Percentiles rank a stretch among this genome's conserved stretches.
These are phyloP conservation scores for Achaetomiella virescens DNA, from an alignment of 495 filamentous ascomycete genomes.

Conservation along the genomic window DNA sequence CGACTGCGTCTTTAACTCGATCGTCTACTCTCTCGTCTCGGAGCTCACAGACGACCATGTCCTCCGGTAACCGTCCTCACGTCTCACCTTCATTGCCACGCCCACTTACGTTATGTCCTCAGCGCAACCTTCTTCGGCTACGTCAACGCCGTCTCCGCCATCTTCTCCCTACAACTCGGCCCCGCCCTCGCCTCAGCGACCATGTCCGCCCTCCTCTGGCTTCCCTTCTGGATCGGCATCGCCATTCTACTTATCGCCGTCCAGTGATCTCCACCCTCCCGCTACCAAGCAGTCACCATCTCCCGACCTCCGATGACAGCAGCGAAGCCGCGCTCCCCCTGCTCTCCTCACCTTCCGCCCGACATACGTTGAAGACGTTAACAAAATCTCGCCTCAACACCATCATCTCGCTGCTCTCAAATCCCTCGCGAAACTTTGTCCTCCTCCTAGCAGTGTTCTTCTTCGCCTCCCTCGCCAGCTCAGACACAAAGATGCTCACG, in stretches of 20 bases:
- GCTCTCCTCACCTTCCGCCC: conserved; percentile 5
- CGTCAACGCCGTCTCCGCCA: conserved; percentile 36
- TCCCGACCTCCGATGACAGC: conserved; percentile 13
- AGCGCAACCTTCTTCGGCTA: conserved; percentile 43
- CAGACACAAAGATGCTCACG: conserved; percentile 41
- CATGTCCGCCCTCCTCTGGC: conserved; percentile 35
- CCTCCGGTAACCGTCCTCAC: conserved; percentile 27
- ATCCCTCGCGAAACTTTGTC: conserved; percentile 25
- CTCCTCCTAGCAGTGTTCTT: conserved; percentile 37
- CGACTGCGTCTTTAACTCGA: conserved; percentile 44
- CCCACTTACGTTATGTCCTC: neutral
- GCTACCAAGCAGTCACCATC: neutral
- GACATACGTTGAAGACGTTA: conserved; percentile 1
- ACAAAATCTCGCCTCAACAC: conserved; percentile 22
- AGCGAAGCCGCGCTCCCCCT: conserved; percentile 13
- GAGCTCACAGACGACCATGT: conserved; percentile 34
- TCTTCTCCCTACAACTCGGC: conserved; percentile 35
- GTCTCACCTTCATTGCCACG: neutral
- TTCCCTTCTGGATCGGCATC: conserved; percentile 38
- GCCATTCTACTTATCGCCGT: conserved; percentile 32
- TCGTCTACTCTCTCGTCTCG: conserved; percentile 39
- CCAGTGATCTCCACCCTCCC: conserved; percentile 25
- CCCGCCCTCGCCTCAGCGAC: conserved; percentile 38
- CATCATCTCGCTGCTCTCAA: conserved; percentile 11
- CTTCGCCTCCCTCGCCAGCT: conserved; percentile 40